phyloP scores from a whole-genome alignment of 805 yeast genomes.

The Brettanomyces custersianus region DNA sequence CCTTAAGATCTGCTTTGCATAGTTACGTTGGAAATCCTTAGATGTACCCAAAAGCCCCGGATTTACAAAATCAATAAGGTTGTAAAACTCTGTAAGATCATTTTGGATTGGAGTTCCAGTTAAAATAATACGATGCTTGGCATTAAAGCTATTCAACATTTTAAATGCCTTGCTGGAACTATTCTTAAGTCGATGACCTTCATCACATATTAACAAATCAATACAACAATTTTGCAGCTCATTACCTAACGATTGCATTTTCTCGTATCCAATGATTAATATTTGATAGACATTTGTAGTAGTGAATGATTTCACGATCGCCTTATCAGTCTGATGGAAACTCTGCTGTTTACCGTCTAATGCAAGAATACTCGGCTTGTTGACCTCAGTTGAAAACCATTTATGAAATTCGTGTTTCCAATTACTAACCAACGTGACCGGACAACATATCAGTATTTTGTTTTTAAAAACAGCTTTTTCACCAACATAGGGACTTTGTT shows the following conservation, averaged over 20 bases:
- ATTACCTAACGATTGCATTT: constrained; percentile 44
- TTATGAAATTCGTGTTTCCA: constrained; percentile 86
- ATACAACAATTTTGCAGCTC: constrained; percentile 36
- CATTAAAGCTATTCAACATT: constrained; percentile 46
- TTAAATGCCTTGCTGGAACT: constrained; percentile 62
- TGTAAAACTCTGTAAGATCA: constrained; percentile 75
- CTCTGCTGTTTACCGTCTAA: constrained; percentile 33
- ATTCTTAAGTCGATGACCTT: constrained; percentile 86
- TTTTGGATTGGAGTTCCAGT: constrained; percentile 74
- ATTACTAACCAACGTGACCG: constrained; percentile 79
- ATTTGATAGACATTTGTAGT: constrained; percentile 72
- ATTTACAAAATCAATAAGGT: constrained; percentile 72
- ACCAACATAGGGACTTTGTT: constrained; percentile 45
- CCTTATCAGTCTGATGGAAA: constrained; percentile 41
- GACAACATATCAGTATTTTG: constrained; percentile 77
- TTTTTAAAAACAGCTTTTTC: constrained; percentile 29
- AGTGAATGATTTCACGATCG: constrained; percentile 51
- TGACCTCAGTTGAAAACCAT: constrained; percentile 61
- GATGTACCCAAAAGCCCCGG: constrained; percentile 71
- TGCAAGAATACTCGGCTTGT: constrained; percentile 47
- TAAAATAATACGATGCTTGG: constrained; percentile 51
- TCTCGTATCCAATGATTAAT: constrained; percentile 82
- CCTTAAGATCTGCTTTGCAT: constrained; percentile 58
- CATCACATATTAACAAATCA: constrained; percentile 85
- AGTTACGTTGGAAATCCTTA: constrained; percentile 49